phyloP scores from a whole-genome alignment of 2,329 filamentous ascomycete species.

The Pseudonectria buxi region DNA sequence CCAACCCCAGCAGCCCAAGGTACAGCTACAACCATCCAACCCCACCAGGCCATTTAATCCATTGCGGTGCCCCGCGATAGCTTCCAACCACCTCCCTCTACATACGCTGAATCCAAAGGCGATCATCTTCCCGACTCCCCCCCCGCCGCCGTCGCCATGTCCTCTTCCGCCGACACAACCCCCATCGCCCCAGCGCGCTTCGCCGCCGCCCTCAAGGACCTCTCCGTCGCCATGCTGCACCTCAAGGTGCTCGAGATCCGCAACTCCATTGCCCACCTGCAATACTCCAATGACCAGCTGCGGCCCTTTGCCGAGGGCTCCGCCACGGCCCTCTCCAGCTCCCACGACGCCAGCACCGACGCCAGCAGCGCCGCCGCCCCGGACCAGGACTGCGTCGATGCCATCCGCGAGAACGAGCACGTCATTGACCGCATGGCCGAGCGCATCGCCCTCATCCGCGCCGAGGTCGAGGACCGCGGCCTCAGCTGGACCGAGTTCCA shows the following conservation, averaged over 20 bases:
- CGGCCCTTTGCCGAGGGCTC: slow-evolving; percentile 56
- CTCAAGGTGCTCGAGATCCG: slow-evolving; percentile 69
- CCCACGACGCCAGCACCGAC: slow-evolving; percentile 2
- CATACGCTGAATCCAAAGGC: background rate
- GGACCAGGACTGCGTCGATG: slow-evolving; percentile 67
- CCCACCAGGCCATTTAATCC: slow-evolving; percentile 10
- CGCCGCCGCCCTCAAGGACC: slow-evolving; percentile 58
- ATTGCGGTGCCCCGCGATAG: slow-evolving; percentile 7
- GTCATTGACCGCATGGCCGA: slow-evolving; percentile 64
- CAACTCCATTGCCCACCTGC: slow-evolving; percentile 67
- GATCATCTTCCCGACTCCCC: background rate
- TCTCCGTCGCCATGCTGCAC: slow-evolving; percentile 60
- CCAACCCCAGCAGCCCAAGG: slow-evolving; percentile 1
- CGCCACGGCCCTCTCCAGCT: slow-evolving; percentile 23
- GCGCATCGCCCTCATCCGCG: slow-evolving; percentile 55
- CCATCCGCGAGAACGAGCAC: slow-evolving; percentile 62
- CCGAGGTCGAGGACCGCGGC: slow-evolving; percentile 56
- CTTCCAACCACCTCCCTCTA: background rate
- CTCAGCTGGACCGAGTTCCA: slow-evolving; percentile 51
- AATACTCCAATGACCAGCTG: slow-evolving; percentile 67
- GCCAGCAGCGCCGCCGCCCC: slow-evolving; percentile 23
- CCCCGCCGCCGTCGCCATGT: slow-evolving; percentile 39
- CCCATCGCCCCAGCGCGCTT: slow-evolving; percentile 60
- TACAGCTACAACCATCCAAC: slow-evolving; percentile 1
- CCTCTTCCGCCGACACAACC: slow-evolving; percentile 51